Conservation (phyloP, 345 rosid genomes). For the Syzygium aromaticum region DNA sequence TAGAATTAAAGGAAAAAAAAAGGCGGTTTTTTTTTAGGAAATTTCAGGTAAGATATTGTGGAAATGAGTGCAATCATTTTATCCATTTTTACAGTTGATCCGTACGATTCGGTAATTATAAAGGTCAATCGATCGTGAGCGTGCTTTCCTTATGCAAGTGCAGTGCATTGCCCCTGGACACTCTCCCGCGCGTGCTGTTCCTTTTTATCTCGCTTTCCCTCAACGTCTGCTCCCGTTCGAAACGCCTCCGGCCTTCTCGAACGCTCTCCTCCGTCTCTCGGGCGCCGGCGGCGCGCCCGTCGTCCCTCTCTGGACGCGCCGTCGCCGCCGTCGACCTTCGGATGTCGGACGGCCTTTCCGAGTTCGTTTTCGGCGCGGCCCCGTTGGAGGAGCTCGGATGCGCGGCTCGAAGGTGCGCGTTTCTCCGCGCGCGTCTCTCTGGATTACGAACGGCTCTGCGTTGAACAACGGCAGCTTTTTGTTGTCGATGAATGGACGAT, state of each 20-base stretch:
- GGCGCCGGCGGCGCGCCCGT: background rate
- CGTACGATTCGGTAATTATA: background rate
- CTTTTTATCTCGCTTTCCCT: background rate
- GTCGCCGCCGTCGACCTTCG: background rate
- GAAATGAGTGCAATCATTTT: background rate
- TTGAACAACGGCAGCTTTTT: background rate
- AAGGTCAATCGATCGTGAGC: background rate
- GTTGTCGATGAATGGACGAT: background rate
- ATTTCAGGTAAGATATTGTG: background rate
- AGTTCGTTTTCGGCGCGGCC: background rate
- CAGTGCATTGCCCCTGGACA: background rate
- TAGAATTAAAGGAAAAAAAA: no score
- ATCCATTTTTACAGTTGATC: background rate
- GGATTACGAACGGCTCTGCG: background rate
- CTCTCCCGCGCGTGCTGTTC: background rate
- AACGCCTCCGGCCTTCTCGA: background rate
- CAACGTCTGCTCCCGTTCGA: background rate
- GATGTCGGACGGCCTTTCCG: background rate
- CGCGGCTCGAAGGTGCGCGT: background rate
- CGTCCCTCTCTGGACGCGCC: background rate
- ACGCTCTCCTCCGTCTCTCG: background rate
- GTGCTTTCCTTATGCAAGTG: background rate
- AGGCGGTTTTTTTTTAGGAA: background rate
- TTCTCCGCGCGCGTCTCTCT: background rate
- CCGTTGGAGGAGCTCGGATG: background rate